Evolutionary conservation across 1,139 yeast species (phyloP).

Genomic region (Nakaseomyces nivariensis): DNA sequence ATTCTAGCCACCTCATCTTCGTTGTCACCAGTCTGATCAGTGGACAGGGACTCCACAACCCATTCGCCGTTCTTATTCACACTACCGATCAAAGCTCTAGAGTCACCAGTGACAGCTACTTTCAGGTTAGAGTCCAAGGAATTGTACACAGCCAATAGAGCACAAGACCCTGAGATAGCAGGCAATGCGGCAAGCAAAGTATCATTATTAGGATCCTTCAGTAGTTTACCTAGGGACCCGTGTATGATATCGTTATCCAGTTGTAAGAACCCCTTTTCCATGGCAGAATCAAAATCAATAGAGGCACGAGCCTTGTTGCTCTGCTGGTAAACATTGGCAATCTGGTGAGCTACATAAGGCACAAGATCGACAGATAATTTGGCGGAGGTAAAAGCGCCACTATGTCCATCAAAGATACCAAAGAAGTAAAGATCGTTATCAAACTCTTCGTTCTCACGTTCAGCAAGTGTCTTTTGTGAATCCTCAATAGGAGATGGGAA

Average conservation of each 20-base stretch:
- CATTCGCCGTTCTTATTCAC: conserved; percentile 55
- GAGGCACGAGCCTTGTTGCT: conserved; percentile 8
- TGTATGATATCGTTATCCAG: conserved; percentile 83
- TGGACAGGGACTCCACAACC: conserved; percentile 79
- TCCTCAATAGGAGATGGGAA: conserved; percentile 38
- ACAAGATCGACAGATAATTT: conserved; percentile 73
- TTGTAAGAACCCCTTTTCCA: conserved; percentile 68
- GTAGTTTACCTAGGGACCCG: conserved; percentile 57
- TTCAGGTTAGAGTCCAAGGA: conserved; percentile 59
- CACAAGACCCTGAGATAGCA: conserved; percentile 93
- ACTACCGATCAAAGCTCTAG: conserved; percentile 83
- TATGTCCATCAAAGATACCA: conserved; percentile 95
- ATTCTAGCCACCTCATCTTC: conserved; percentile 79
- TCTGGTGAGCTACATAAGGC: conserved; percentile 63
- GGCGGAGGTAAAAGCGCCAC: conserved; percentile 90
- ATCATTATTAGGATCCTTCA: conserved; percentile 49
- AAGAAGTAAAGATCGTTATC: conserved; percentile 88
- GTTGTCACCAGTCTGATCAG: conserved; percentile 93
- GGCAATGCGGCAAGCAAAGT: conserved; percentile 63
- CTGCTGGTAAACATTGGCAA: conserved; percentile 44
- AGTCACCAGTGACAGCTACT: conserved; percentile 95
- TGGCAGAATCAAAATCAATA: conserved; percentile 67
- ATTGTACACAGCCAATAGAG: conserved; percentile 77
- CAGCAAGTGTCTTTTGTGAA: conserved; percentile 25
- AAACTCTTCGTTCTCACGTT: conserved; percentile 22